phyloP scores from a whole-genome alignment of 805 yeast genomes.

The Cyberlindnera samutprakarnensis region DNA sequence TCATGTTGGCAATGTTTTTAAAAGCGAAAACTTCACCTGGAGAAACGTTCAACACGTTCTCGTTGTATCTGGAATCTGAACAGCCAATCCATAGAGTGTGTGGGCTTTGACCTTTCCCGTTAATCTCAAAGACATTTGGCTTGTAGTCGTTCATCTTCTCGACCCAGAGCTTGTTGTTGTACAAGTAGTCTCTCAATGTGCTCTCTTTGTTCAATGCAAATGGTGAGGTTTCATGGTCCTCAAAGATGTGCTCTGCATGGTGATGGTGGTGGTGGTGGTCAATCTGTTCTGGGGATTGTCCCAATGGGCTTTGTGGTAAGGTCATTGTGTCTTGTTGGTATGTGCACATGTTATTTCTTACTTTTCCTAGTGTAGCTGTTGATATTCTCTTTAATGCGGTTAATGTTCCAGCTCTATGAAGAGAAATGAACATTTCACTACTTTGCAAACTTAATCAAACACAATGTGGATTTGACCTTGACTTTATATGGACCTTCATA shows the following conservation, averaged over 20 bases:
- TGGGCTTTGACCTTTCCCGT: conserved; percentile 84
- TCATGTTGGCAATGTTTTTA: conserved; percentile 79
- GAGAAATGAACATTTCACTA: too few relatives aligned
- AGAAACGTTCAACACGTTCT: conserved; percentile 60
- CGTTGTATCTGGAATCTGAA: conserved; percentile 86
- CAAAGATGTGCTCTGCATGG: conserved; percentile 7
- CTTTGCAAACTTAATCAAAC: too few relatives aligned
- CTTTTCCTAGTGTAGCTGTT: too few relatives aligned
- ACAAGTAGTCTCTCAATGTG: conserved; percentile 38
- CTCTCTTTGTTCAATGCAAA: conserved; percentile 37
- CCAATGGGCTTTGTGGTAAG: neutral
- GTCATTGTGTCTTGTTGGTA: neutral
- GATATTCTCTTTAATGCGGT: too few relatives aligned
- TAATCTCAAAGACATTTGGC: conserved; percentile 25
- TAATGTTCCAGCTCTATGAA: too few relatives aligned
- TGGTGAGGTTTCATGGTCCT: conserved; percentile 11
- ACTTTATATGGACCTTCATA: too few relatives aligned
- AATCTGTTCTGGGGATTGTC: neutral
- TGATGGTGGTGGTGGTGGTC: conserved; percentile 6
- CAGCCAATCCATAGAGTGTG: conserved; percentile 94
- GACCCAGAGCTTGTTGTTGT: conserved; percentile 39
- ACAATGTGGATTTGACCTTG: too few relatives aligned
- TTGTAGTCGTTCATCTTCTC: conserved; percentile 27
- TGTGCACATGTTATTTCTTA: too few relatives aligned
- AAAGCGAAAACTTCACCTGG: conserved; percentile 92